These are phyloP conservation scores for Aspergillus phoenicis DNA, from an alignment of 2,329 filamentous ascomycete genomes.

Conservation along the genomic window DNA sequence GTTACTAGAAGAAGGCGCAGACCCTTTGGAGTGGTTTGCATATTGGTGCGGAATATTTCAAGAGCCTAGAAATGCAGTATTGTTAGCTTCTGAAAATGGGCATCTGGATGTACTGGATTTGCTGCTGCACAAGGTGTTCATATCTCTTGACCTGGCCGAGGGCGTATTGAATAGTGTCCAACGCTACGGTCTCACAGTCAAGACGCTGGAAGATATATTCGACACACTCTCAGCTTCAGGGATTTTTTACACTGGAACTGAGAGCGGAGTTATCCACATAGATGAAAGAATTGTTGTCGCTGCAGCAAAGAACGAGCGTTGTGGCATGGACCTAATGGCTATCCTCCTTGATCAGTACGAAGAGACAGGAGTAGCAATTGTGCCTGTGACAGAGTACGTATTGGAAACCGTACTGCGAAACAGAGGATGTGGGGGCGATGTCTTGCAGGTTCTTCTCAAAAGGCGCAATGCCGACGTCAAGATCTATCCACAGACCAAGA, in stretches of 20 bases:
- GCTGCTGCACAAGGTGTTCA: background rate
- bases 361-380: background rate
- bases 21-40: background rate
- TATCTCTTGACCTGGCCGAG: background rate
- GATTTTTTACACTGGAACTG: background rate
- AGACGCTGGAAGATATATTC: background rate
- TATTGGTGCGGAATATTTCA: accelerated
- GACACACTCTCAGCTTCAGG: background rate
- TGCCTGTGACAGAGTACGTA: background rate
- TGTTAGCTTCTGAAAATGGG: background rate
- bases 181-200: background rate
- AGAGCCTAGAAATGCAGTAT: background rate
- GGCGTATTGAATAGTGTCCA: background rate
- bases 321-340: background rate
- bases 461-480: background rate
- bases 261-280: background rate
- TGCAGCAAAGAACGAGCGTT: background rate
- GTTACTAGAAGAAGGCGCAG: background rate
- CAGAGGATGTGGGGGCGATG: background rate
- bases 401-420: background rate
- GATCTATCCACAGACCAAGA: background rate
- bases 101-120: background rate
- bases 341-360: background rate
- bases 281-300: background rate
- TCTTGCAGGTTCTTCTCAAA: background rate